Evolutionary conservation across 148 eudicot genomes (phyloP).

Genomic region (Rhododendron molle): DNA sequence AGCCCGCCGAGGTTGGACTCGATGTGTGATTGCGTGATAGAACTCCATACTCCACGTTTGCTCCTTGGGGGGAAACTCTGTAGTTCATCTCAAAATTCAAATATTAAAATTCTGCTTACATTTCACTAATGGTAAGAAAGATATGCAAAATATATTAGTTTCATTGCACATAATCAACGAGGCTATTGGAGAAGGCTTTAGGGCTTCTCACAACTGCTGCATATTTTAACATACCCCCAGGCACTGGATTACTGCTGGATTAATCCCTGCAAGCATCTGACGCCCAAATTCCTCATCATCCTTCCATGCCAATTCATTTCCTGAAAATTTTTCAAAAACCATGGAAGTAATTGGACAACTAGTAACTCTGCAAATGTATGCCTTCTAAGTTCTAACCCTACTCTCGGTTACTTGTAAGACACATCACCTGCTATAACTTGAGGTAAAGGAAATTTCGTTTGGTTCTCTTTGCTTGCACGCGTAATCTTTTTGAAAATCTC

Average conservation of each 20-base stretch:
- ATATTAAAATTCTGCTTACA: not conserved
- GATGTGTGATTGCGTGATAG: slow-evolving; percentile 17
- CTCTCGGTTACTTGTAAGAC: not conserved
- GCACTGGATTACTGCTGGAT: slow-evolving; percentile 25
- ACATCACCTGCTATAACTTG: slow-evolving; percentile 16
- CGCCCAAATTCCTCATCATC: slow-evolving; percentile 30
- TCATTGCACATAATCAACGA: not conserved
- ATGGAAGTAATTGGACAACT: not conserved
- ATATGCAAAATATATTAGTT: not conserved
- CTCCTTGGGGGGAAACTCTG: slow-evolving; percentile 27
- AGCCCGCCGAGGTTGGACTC: slow-evolving; percentile 28
- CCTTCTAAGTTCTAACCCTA: not conserved
- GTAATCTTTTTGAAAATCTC: slow-evolving; percentile 15
- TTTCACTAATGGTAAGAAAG: not conserved
- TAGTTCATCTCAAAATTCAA: not conserved
- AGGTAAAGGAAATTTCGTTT: slow-evolving; percentile 5
- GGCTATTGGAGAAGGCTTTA: not conserved
- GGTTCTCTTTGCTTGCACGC: slow-evolving; percentile 5
- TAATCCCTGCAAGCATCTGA: slow-evolving; percentile 34
- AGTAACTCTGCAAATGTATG: not conserved
- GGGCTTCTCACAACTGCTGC: not conserved
- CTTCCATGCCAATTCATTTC: slow-evolving; percentile 25
- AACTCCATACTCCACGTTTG: slow-evolving; percentile 18
- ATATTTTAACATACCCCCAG: slow-evolving; percentile 11
- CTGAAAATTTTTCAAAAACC: slow-evolving; percentile 1